Conservation (phyloP, 495 filamentous ascomycete species). For the Penicillium maclennaniae region DNA sequence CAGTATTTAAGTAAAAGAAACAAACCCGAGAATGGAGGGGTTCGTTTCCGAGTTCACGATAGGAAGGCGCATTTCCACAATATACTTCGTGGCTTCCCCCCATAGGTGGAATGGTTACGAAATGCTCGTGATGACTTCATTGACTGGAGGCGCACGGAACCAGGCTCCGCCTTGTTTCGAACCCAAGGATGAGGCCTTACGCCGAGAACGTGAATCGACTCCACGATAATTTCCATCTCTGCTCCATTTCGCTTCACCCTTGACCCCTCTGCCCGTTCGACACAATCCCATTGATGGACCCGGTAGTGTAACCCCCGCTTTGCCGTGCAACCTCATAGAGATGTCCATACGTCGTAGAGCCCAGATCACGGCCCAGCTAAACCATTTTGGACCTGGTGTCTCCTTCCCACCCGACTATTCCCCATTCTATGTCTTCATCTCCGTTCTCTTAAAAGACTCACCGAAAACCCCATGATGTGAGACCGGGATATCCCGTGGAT, state of each 20-base stretch:
- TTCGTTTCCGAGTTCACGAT: background rate
- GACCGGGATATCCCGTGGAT: slow-evolving; percentile 1
- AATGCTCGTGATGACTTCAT: slow-evolving; percentile 26
- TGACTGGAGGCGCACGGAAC: slow-evolving; percentile 18
- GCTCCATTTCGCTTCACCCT: background rate
- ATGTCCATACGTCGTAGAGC: background rate
- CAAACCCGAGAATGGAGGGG: background rate
- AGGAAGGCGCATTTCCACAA: background rate
- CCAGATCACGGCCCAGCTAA: slow-evolving; percentile 1
- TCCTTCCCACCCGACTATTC: background rate
- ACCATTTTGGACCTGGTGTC: background rate
- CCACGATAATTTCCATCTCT: slow-evolving; percentile 11
- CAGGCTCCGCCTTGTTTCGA: slow-evolving; percentile 27
- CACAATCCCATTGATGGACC: background rate
- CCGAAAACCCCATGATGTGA: background rate
- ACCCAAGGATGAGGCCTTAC: background rate
- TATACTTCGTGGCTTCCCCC: slow-evolving; percentile 5
- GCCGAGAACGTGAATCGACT: slow-evolving; percentile 19
- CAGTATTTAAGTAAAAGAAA: slow-evolving; percentile 1
- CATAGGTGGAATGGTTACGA: background rate
- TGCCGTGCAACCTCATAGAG: slow-evolving; percentile 5
- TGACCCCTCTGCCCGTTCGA: background rate
- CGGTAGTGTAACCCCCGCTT: background rate
- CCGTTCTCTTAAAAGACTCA: background rate
- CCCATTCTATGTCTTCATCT: background rate